phyloP scores from a whole-genome alignment of 192 early-diverging fungal genomes.

The Backusella morwellensis region DNA sequence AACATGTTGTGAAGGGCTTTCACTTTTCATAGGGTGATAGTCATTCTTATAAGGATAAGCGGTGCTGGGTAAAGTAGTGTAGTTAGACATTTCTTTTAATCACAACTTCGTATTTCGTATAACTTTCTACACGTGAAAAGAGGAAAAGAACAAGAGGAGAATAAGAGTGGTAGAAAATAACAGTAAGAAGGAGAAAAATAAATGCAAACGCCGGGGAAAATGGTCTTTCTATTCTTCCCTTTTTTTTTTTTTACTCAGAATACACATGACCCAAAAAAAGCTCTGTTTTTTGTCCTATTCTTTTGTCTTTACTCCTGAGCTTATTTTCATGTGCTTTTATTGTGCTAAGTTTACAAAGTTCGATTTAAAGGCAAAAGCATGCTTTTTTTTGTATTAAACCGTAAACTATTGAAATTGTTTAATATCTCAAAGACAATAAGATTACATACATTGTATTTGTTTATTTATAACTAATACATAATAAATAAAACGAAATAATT shows the following conservation, averaged over 20 bases:
- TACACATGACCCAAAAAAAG: background rate
- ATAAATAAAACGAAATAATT: background rate
- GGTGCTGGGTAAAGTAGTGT: background rate
- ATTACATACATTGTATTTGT: background rate
- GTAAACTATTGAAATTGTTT: background rate
- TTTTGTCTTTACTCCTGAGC: background rate
- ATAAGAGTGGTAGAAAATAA: background rate
- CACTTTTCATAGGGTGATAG: background rate
- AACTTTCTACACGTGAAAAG: background rate
- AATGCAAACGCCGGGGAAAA: no score
- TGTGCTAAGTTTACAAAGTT: background rate
- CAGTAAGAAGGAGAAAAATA: background rate
- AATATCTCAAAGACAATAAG: background rate
- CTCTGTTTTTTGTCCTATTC: background rate
- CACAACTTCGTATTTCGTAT: background rate
- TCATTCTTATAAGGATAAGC: background rate
- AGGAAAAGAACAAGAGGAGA: background rate
- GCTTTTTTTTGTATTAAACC: no score
- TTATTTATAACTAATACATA: background rate
- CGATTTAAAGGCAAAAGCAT: no score
- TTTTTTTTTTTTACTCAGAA: background rate
- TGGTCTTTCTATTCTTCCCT: background rate
- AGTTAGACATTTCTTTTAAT: background rate
- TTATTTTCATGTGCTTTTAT: background rate
- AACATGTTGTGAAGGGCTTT: background rate